These are phyloP conservation scores for Ziziphus jujuba DNA, from an alignment of 306 rosid genomes.

Conservation along the genomic window DNA sequence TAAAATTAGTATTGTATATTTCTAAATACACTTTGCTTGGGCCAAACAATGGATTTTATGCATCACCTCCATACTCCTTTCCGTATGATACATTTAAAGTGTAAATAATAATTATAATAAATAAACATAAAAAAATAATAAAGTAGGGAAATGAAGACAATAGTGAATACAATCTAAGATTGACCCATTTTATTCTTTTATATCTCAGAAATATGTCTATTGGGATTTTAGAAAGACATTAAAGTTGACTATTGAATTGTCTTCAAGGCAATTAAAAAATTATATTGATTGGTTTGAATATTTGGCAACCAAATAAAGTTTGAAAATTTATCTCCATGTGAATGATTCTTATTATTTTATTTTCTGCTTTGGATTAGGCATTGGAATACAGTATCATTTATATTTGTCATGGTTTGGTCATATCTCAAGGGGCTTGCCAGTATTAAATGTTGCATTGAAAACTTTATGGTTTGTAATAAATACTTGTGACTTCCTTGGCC, in stretches of 20 bases:
- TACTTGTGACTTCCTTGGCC: conserved; percentile 24
- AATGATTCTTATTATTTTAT: not conserved
- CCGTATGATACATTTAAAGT: no score
- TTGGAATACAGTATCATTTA: conserved; percentile 1
- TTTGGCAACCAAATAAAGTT: not conserved
- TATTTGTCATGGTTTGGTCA: conserved; percentile 19
- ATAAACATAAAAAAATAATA: no score
- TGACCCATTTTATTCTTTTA: no score
- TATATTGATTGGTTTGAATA: not conserved
- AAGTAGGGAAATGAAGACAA: no score
- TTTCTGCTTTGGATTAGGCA: not conserved
- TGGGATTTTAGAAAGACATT: not conserved
- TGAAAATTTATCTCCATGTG: not conserved
- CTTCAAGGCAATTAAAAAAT: not conserved
- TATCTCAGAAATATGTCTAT: not conserved
- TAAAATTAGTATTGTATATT: no score
- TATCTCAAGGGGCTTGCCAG: conserved; percentile 15
- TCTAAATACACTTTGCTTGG: no score
- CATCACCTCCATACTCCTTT: no score
- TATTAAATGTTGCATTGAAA: conserved; percentile 35
- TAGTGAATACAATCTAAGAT: no score
- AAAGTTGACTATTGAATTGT: not conserved
- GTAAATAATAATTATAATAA: no score
- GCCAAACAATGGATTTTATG: no score
- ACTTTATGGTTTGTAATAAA: conserved; percentile 22